Percentiles rank a stretch among this genome's conserved stretches.
phyloP scores from a whole-genome alignment of 2,329 filamentous ascomycete species.

The Chrysoporthe puriensis region DNA sequence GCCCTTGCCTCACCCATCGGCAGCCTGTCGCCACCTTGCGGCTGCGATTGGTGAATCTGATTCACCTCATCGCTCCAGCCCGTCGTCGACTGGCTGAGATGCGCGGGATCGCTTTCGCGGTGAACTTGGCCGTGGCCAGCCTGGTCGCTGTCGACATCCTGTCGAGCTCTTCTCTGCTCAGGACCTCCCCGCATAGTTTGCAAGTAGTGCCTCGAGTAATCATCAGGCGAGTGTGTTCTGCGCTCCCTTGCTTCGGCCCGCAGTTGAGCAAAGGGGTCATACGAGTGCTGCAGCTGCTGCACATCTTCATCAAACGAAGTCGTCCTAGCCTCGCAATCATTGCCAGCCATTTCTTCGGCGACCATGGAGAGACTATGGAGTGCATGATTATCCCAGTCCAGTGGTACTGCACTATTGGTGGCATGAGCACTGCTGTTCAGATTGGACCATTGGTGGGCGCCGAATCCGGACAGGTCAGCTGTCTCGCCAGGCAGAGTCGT shows the following conservation, averaged over 20 bases:
- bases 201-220: conserved; percentile 19
- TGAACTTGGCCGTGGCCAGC: conserved; percentile 4
- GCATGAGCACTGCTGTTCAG: conserved; percentile 21
- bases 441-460: conserved; percentile 24
- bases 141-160: conserved; percentile 4
- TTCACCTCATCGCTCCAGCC: conserved; percentile 20
- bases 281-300: conserved; percentile 24
- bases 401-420: conserved; percentile 13
- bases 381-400: conserved; percentile 27
- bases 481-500: conserved; percentile 25
- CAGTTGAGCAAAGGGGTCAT: conserved; percentile 28
- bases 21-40: conserved; percentile 13
- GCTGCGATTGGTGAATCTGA: conserved; percentile 22
- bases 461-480: conserved; percentile 18
- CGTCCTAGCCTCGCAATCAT: conserved; percentile 12
- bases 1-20: conserved; percentile 6
- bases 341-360: conserved; percentile 19
- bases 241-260: conserved; percentile 21
- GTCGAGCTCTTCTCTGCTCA: conserved; percentile 23
- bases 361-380: conserved; percentile 25
- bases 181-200: conserved; percentile 11
- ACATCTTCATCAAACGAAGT: conserved; percentile 15
- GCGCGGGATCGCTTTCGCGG: conserved; percentile 10
- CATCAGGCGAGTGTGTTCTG: conserved; percentile 17
- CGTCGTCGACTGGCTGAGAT: conserved; percentile 20